Evolutionary conservation across 2,329 filamentous ascomycete genomes (phyloP).

Genomic region (Phyllosticta citriasiana): DNA sequence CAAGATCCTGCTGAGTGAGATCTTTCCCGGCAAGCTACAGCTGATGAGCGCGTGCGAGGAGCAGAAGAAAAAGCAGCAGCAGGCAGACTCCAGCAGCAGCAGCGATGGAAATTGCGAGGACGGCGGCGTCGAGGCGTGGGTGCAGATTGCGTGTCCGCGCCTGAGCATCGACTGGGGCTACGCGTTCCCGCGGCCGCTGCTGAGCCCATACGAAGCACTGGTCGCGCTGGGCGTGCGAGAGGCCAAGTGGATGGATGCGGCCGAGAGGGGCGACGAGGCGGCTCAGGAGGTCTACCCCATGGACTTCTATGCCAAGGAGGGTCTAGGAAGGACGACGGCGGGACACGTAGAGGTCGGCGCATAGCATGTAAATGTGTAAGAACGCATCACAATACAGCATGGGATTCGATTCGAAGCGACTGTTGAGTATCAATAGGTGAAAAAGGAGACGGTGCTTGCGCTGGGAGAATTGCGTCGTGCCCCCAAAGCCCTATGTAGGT

Average conservation of each 20-base stretch:
- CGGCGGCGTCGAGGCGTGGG: constrained; percentile 87
- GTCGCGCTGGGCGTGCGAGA: constrained; percentile 74
- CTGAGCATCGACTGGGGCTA: constrained; percentile 99
- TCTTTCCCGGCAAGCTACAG: constrained; percentile 89
- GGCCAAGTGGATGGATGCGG: constrained; percentile 52
- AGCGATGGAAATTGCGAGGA: constrained; percentile 1
- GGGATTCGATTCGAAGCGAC: background rate
- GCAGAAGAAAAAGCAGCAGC: background rate
- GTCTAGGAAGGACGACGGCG: constrained; percentile 64
- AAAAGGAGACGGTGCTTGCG: background rate
- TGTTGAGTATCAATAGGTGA: background rate
- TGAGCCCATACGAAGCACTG: constrained; percentile 92
- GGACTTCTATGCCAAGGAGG: constrained; percentile 95
- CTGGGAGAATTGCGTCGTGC: too few relatives aligned
- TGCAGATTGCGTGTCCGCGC: constrained; percentile 93
- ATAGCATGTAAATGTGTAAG: background rate
- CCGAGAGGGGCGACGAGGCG: constrained; percentile 19
- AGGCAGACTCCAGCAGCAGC: constrained; percentile 36
- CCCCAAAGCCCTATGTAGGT: background rate
- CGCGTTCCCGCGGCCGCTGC: constrained; percentile 75
- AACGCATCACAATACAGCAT: background rate
- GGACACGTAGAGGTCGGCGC: background rate
- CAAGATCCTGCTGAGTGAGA: constrained; percentile 82
- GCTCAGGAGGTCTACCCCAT: constrained; percentile 71
- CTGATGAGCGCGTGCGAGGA: constrained; percentile 51